A percentile compares a stretch with the other conserved stretches of the same genome.
Conservation (phyloP, 805 yeast species). For the Priceomyces melissophilus region DNA sequence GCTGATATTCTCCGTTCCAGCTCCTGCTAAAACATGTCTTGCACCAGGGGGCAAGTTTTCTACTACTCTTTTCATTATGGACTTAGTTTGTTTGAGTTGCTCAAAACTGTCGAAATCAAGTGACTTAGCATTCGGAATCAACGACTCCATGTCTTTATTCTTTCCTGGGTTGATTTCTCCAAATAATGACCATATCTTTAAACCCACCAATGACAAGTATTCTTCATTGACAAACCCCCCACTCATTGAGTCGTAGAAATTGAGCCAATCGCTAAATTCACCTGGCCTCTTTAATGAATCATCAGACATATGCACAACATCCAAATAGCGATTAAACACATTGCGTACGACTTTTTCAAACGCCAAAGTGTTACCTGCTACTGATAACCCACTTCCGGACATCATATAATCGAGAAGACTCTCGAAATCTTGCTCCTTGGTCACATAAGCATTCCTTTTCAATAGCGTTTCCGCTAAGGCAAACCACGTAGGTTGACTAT, state of each 20-base stretch:
- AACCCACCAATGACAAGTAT: conserved; percentile 54
- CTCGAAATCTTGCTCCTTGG: conserved; percentile 47
- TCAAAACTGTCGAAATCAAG: conserved; percentile 42
- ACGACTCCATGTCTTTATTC: conserved; percentile 9
- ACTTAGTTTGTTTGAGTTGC: conserved; percentile 25
- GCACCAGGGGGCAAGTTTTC: conserved; percentile 26
- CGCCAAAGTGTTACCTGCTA: conserved; percentile 33
- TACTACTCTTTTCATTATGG: conserved; percentile 27
- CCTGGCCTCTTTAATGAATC: conserved; percentile 58
- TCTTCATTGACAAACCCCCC: conserved; percentile 33
- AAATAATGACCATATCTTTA: conserved; percentile 63
- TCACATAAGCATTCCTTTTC: conserved; percentile 43
- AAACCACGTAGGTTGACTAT: conserved; percentile 65
- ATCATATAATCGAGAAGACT: conserved; percentile 46
- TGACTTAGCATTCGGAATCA: conserved; percentile 30
- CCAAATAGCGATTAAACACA: conserved; percentile 65
- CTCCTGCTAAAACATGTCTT: conserved; percentile 26
- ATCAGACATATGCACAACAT: conserved; percentile 58
- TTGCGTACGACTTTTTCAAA: conserved; percentile 68
- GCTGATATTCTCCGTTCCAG: conserved; percentile 17
- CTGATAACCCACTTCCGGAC: conserved; percentile 33
- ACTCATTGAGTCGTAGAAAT: conserved; percentile 60
- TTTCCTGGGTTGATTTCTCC: conserved; percentile 49
- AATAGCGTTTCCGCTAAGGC: conserved; percentile 60
- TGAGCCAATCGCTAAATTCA: conserved; percentile 70